Percentiles rank a stretch among this genome's conserved stretches.
phyloP scores from a whole-genome alignment of 2,329 filamentous ascomycete genomes.

The Rugonectria rugulosa region DNA sequence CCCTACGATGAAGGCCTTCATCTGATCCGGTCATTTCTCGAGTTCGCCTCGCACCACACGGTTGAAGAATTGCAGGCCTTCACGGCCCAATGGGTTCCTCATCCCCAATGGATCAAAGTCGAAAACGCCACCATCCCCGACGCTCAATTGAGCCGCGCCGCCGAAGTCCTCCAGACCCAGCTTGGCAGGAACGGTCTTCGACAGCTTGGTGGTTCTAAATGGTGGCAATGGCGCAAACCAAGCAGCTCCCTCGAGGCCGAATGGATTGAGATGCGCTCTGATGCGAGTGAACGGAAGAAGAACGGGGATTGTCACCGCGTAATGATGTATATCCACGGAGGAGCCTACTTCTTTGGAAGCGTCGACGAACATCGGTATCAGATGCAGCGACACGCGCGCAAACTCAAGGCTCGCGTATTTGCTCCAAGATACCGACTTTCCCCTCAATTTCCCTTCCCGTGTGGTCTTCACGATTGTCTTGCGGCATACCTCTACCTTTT shows the following conservation, averaged over 20 bases:
- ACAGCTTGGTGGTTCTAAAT: slow-evolving; percentile 79
- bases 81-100: slow-evolving; percentile 89
- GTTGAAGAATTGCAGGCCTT: slow-evolving; percentile 95
- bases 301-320: slow-evolving; percentile 70
- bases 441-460: slow-evolving; percentile 95
- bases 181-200: slow-evolving; percentile 79
- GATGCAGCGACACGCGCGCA: slow-evolving; percentile 93
- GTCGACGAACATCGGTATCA: slow-evolving; percentile 98
- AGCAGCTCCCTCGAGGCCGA: slow-evolving; percentile 76
- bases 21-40: slow-evolving; percentile 84
- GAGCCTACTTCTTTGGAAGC: slow-evolving; percentile 94
- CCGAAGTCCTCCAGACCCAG: slow-evolving; percentile 72
- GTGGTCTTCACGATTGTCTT: slow-evolving; percentile 87
- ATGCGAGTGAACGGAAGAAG: slow-evolving; percentile 73
- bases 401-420: slow-evolving; percentile 88
- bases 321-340: slow-evolving; percentile 94
- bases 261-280: slow-evolving; percentile 94
- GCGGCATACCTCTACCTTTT: slow-evolving; percentile 88
- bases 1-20: slow-evolving; percentile 94
- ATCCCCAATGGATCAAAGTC: slow-evolving; percentile 85
- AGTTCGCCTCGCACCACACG: slow-evolving; percentile 85
- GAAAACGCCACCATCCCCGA: slow-evolving; percentile 72
- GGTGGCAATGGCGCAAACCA: slow-evolving; percentile 89
- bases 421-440: slow-evolving; percentile 87
- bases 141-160: slow-evolving; percentile 70